Percentiles rank a stretch among this genome's conserved stretches.
phyloP scores from a whole-genome alignment of 2,329 filamentous ascomycete species.

The Fusarium sp. region DNA sequence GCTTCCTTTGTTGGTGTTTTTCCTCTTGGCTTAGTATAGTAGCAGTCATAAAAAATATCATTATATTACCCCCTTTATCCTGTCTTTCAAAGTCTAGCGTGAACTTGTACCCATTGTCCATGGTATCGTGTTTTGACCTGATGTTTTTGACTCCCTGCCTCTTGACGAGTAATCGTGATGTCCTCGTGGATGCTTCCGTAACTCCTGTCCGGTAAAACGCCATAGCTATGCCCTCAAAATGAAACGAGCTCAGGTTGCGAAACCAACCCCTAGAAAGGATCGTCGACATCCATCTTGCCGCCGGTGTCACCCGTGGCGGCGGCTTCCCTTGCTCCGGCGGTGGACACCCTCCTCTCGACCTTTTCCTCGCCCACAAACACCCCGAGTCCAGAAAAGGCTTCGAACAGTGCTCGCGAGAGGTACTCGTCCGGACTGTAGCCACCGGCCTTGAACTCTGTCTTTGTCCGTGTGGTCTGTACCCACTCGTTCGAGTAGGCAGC shows the following conservation, averaged over 20 bases:
- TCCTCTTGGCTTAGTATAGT: constrained; percentile 46
- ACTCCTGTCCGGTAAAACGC: constrained; percentile 42
- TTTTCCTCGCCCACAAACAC: constrained; percentile 90
- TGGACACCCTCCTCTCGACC: constrained; percentile 56
- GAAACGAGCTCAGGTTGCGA: background rate
- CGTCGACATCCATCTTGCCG: constrained; percentile 66
- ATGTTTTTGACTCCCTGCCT: constrained; percentile 10
- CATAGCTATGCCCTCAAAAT: constrained; percentile 44
- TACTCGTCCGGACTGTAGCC: constrained; percentile 90
- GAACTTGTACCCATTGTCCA: constrained; percentile 8
- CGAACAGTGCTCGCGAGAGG: constrained; percentile 83
- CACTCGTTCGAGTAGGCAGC: constrained; percentile 82
- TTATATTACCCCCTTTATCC: constrained; percentile 2
- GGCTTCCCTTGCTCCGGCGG: constrained; percentile 55
- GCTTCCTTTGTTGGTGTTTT: constrained; percentile 23
- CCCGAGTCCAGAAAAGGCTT: constrained; percentile 91
- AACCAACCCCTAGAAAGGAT: constrained; percentile 56
- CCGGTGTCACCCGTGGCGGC: constrained; percentile 52
- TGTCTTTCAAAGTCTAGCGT: constrained; percentile 2
- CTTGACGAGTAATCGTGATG: constrained; percentile 10
- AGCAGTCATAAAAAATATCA: constrained; percentile 43
- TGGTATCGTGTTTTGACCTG: constrained; percentile 25
- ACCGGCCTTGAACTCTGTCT: constrained; percentile 79
- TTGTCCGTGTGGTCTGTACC: constrained; percentile 77
- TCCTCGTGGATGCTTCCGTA: constrained; percentile 8